These are phyloP conservation scores for Protomyces pachydermus DNA, from an alignment of 1,139 yeast species.

Conservation along the genomic window DNA sequence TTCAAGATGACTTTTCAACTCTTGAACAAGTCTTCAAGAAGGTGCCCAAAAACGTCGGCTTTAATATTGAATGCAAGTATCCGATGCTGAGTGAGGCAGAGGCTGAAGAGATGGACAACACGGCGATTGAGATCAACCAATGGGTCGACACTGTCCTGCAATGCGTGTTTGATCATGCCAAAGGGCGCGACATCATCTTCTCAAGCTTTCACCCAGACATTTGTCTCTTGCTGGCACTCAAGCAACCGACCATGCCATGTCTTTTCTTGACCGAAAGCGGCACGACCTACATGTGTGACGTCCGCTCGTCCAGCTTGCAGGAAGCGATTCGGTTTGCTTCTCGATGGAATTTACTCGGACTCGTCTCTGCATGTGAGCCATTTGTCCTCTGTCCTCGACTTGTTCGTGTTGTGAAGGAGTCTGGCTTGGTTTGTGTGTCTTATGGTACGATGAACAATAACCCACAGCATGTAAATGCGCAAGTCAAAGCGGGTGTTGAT, in stretches of 20 bases:
- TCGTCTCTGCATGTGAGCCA: slow-evolving; percentile 84
- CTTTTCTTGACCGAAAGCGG: slow-evolving; percentile 88
- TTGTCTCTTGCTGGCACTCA: slow-evolving; percentile 75
- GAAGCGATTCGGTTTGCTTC: slow-evolving; percentile 88
- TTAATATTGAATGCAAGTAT: slow-evolving; percentile 85
- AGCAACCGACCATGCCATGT: slow-evolving; percentile 80
- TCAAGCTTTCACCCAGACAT: slow-evolving; percentile 95
- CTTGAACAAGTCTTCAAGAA: slow-evolving; percentile 76
- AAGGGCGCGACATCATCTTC: slow-evolving; percentile 80
- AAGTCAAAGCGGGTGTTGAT: slow-evolving; percentile 92
- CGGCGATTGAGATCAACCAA: slow-evolving; percentile 75
- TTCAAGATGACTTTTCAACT: slow-evolving; percentile 89
- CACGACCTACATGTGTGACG: slow-evolving; percentile 75
- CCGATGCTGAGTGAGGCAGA: slow-evolving; percentile 95
- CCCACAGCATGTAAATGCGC: slow-evolving; percentile 77
- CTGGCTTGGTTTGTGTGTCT: slow-evolving; percentile 89
- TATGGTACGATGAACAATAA: slow-evolving; percentile 82
- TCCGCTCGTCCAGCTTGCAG: slow-evolving; percentile 80
- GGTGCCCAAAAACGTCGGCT: slow-evolving; percentile 78
- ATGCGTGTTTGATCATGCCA: slow-evolving; percentile 69
- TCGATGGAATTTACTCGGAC: slow-evolving; percentile 87
- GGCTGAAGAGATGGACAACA: slow-evolving; percentile 78
- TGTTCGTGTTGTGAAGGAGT: slow-evolving; percentile 63
- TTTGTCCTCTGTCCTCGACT: slow-evolving; percentile 81
- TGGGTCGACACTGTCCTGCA: slow-evolving; percentile 70